Conservation (phyloP, 2,329 filamentous ascomycete genomes). For the Aspergillus tubingensis region DNA sequence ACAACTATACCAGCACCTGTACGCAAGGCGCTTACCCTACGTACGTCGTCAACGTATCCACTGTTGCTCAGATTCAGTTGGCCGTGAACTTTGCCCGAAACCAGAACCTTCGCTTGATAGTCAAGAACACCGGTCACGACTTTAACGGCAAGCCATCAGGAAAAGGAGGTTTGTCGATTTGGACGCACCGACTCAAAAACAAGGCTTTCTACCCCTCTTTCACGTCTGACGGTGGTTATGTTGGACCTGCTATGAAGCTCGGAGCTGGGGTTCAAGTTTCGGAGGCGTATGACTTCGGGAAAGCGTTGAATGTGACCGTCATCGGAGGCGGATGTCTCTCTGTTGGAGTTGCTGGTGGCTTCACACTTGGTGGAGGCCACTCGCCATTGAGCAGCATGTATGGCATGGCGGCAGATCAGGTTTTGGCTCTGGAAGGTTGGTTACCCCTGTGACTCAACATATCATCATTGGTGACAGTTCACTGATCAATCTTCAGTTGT, state of each 20-base stretch:
- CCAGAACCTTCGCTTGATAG: slow-evolving; percentile 34
- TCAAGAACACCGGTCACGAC: slow-evolving; percentile 52
- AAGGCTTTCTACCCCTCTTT: slow-evolving; percentile 36
- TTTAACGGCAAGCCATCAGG: slow-evolving; percentile 57
- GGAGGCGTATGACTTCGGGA: slow-evolving; percentile 51
- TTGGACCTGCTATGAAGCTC: slow-evolving; percentile 54
- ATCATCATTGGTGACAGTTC: background rate
- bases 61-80: slow-evolving; percentile 36
- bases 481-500: slow-evolving; percentile 10
- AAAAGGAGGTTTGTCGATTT: slow-evolving; percentile 45
- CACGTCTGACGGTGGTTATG: slow-evolving; percentile 42
- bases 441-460: background rate
- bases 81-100: slow-evolving; percentile 33
- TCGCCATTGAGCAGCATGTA: slow-evolving; percentile 48
- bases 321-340: slow-evolving; percentile 56
- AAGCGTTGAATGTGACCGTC: slow-evolving; percentile 48
- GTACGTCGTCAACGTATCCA: slow-evolving; percentile 39
- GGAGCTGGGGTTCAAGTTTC: slow-evolving; percentile 55
- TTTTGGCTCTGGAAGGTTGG: slow-evolving; percentile 48
- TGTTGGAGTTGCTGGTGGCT: slow-evolving; percentile 53
- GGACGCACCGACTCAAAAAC: slow-evolving; percentile 28
- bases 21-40: slow-evolving; percentile 31
- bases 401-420: slow-evolving; percentile 60
- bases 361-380: slow-evolving; percentile 48
- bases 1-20: slow-evolving; percentile 28